phyloP scores from a whole-genome alignment of 495 filamentous ascomycete genomes.

The Penicillium psychrofluorescens region DNA sequence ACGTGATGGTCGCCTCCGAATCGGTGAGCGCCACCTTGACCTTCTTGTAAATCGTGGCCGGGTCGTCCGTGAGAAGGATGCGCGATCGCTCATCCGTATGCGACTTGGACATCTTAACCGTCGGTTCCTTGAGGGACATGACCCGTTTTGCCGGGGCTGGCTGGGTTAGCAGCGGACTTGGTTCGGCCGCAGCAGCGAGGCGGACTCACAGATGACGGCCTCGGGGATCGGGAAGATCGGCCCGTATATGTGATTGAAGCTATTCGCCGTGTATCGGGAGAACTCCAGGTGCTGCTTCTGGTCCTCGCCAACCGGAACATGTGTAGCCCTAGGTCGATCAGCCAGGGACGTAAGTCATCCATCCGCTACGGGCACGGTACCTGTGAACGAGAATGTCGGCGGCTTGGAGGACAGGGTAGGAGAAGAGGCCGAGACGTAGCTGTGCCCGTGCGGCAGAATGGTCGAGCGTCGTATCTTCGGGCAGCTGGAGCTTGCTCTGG shows the following conservation, averaged over 20 bases:
- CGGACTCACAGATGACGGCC: constrained; percentile 64
- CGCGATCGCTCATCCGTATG: constrained; percentile 58
- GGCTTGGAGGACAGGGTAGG: constrained; percentile 91
- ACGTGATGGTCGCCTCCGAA: constrained; percentile 51
- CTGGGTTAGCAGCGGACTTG: constrained; percentile 4
- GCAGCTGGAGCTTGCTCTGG: constrained; percentile 63
- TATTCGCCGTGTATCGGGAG: constrained; percentile 69
- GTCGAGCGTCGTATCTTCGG: constrained; percentile 46
- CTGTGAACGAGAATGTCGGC: constrained; percentile 88
- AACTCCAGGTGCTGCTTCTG: constrained; percentile 93
- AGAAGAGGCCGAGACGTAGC: constrained; percentile 86
- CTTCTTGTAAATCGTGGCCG: constrained; percentile 54
- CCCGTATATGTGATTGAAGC: constrained; percentile 72
- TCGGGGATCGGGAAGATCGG: constrained; percentile 58
- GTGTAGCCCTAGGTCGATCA: constrained; percentile 56
- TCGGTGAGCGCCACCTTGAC: constrained; percentile 75
- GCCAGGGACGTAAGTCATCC: constrained; percentile 9
- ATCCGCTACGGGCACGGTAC: constrained; percentile 34
- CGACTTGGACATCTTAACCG: constrained; percentile 90
- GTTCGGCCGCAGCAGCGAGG: background rate
- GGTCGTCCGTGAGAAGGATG: constrained; percentile 71
- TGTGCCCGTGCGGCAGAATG: constrained; percentile 45
- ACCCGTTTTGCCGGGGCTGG: constrained; percentile 70
- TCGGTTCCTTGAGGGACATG: constrained; percentile 78
- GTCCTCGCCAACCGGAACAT: constrained; percentile 93